phyloP scores from a whole-genome alignment of 805 yeast species.

The Yamadazyma tumulicola region DNA sequence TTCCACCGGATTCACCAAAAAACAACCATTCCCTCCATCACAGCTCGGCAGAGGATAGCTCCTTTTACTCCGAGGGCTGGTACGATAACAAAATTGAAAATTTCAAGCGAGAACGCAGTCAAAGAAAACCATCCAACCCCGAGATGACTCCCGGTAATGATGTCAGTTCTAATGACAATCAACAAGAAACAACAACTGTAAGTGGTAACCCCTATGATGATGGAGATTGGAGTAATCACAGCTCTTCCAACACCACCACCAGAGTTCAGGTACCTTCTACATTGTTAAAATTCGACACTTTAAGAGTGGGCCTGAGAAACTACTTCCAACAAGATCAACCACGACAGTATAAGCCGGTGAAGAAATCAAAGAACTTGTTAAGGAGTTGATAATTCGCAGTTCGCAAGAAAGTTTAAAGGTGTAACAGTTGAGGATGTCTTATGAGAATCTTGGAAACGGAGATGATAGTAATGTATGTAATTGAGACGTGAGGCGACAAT shows the following conservation, averaged over 20 bases:
- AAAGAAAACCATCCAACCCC: too few species aligned
- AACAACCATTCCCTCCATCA: too few species aligned
- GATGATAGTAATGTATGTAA: conserved; percentile 2
- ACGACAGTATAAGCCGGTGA: background rate
- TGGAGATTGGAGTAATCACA: too few species aligned
- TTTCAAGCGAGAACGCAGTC: background rate
- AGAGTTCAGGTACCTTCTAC: too few species aligned
- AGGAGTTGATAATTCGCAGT: conserved; percentile 3
- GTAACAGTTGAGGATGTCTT: conserved; percentile 3
- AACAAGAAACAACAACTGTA: conserved; percentile 1
- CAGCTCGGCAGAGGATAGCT: conserved; percentile 8
- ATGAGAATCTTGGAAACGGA: conserved; percentile 4
- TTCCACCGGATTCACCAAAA: too few species aligned
- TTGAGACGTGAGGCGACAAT: background rate
- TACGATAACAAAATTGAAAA: conserved; percentile 3
- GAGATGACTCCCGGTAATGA: too few species aligned
- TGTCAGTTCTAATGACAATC: too few species aligned
- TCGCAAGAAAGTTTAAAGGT: too few species aligned
- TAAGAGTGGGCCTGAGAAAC: conserved; percentile 8
- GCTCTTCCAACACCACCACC: too few species aligned
- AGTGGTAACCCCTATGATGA: too few species aligned
- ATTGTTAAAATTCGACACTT: conserved; percentile 12
- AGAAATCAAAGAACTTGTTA: conserved; percentile 4
- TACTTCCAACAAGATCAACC: conserved; percentile 1
- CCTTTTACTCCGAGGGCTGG: conserved; percentile 16